Conservation (phyloP, 495 filamentous ascomycete species). For the Hypoxylon perforatum region DNA sequence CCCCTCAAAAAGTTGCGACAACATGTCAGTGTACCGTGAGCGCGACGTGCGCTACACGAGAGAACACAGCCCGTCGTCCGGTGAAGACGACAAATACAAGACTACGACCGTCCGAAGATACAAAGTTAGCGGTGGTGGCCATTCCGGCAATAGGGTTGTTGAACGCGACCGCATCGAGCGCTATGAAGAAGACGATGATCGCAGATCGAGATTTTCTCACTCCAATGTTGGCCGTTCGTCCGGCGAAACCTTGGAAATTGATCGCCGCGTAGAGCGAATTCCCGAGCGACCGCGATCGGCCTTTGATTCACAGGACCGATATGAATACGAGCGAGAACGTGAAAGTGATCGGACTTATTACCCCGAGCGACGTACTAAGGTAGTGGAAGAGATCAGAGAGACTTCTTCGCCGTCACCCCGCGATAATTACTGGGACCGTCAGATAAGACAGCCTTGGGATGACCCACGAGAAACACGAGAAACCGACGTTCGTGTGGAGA, state of each 20-base stretch:
- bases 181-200: constrained; percentile 63
- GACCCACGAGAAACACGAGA: constrained; percentile 48
- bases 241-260: constrained; percentile 58
- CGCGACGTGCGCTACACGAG: constrained; percentile 56
- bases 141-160: constrained; percentile 50
- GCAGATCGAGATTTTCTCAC: constrained; percentile 54
- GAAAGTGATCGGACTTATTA: constrained; percentile 60
- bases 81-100: constrained; percentile 59
- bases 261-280: constrained; percentile 57
- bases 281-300: constrained; percentile 60
- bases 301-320: constrained; percentile 62
- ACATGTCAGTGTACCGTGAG: constrained; percentile 61
- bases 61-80: constrained; percentile 56
- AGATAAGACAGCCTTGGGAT: constrained; percentile 49
- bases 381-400: constrained; percentile 55
- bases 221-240: constrained; percentile 47
- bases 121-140: constrained; percentile 53
- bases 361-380: constrained; percentile 44
- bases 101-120: constrained; percentile 66
- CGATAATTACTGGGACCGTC: constrained; percentile 55
- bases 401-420: constrained; percentile 47
- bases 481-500: constrained; percentile 57
- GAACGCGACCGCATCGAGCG: constrained; percentile 53
- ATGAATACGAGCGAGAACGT: constrained; percentile 67
- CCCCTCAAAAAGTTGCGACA: constrained; percentile 25